Conservation (phyloP, 345 rosid genomes). For the Euphorbia lathyris region DNA sequence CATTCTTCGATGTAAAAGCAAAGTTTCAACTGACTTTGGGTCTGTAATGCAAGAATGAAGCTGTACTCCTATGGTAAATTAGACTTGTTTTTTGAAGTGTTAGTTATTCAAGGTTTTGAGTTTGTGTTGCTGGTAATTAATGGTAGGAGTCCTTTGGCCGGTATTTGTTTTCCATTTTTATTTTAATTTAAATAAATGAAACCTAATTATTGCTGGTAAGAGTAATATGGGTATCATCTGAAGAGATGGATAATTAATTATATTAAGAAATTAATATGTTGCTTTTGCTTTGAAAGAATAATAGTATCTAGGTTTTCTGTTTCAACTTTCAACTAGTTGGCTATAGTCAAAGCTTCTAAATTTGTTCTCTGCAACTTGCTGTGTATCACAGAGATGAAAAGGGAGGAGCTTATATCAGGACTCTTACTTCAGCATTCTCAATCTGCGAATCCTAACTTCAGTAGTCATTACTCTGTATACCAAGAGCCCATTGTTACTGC, state of each 20-base stretch:
- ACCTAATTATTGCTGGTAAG: not conserved
- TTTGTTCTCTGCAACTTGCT: not conserved
- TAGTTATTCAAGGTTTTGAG: not conserved
- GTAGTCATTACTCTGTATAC: conserved; percentile 31
- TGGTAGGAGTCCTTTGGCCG: not conserved
- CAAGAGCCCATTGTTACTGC: conserved; percentile 28
- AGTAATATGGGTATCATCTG: no score
- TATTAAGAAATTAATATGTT: not conserved
- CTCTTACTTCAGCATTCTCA: conserved; percentile 46
- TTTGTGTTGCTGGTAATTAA: not conserved
- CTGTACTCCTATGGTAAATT: not conserved
- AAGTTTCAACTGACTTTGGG: not conserved
- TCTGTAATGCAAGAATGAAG: not conserved
- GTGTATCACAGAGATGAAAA: conserved; percentile 50
- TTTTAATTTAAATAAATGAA: not conserved
- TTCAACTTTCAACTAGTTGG: not conserved
- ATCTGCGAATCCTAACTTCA: conserved; percentile 36
- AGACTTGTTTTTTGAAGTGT: not conserved
- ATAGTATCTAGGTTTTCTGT: not conserved
- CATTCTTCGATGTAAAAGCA: not conserved
- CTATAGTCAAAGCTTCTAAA: not conserved
- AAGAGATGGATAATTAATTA: not conserved
- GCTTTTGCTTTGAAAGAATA: not conserved
- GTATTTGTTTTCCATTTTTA: not conserved
- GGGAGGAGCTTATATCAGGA: conserved; percentile 70